These are phyloP conservation scores for Epichloe gansuensis DNA, from an alignment of 2,329 filamentous ascomycete genomes.

Conservation along the genomic window DNA sequence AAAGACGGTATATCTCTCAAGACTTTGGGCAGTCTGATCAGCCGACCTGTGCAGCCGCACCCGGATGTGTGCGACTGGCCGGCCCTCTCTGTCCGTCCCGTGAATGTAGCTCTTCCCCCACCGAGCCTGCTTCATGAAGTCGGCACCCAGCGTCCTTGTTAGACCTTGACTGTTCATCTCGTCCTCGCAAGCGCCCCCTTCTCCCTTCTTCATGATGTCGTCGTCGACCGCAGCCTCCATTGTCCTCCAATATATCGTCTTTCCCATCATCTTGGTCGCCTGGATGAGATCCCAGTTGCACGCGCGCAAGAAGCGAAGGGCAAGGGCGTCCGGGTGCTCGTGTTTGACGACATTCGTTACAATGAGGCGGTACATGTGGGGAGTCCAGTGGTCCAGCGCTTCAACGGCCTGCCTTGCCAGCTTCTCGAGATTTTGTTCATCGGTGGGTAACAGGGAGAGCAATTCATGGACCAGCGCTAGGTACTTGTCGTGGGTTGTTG, in stretches of 20 bases:
- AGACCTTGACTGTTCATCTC: constrained; percentile 41
- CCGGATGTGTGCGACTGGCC: constrained; percentile 70
- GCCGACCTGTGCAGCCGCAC: constrained; percentile 63
- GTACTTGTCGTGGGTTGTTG: constrained; percentile 40
- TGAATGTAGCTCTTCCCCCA: constrained; percentile 82
- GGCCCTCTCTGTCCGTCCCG: constrained; percentile 62
- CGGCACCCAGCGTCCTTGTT: constrained; percentile 50
- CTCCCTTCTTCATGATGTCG: constrained; percentile 62
- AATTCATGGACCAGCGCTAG: constrained; percentile 18
- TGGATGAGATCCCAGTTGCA: constrained; percentile 83
- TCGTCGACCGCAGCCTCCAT: constrained; percentile 72
- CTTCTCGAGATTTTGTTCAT: constrained; percentile 72
- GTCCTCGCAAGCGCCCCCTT: constrained; percentile 47
- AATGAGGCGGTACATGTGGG: constrained; percentile 59
- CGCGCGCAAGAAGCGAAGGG: constrained; percentile 65
- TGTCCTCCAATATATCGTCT: constrained; percentile 76
- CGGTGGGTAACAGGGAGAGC: constrained; percentile 26
- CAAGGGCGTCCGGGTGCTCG: constrained; percentile 71
- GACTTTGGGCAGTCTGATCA: constrained; percentile 60
- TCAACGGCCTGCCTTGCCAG: constrained; percentile 69
- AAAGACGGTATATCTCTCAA: constrained; percentile 78
- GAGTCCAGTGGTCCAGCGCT: constrained; percentile 56
- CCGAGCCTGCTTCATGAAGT: constrained; percentile 68
- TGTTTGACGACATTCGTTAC: constrained; percentile 87
- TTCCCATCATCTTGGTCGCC: constrained; percentile 77